These are phyloP conservation scores for Lactarius psammicola DNA, from an alignment of 768 basidiomycete genomes.

Conservation along the genomic window DNA sequence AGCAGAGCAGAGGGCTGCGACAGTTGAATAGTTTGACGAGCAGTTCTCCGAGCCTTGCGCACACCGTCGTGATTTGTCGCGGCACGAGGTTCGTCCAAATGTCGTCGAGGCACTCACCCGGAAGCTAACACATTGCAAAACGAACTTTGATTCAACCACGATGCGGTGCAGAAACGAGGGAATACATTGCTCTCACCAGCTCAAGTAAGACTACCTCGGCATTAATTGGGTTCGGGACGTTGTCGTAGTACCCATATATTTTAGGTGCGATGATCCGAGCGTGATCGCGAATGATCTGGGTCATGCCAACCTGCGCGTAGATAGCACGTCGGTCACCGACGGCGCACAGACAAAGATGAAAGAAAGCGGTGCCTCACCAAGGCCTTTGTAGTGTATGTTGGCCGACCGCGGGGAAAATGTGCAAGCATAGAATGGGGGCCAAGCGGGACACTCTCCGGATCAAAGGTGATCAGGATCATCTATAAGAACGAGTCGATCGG, in stretches of 20 bases:
- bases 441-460: constrained; percentile 29
- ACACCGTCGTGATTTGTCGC: constrained; percentile 31
- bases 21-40: constrained; percentile 34
- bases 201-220: constrained; percentile 37
- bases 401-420: constrained; percentile 35
- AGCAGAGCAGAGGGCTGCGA: constrained; percentile 31
- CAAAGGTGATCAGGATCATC: constrained; percentile 36
- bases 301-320: constrained; percentile 35
- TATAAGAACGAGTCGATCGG: constrained; percentile 7
- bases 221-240: constrained; percentile 33
- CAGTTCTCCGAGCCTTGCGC: constrained; percentile 32
- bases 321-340: constrained; percentile 1
- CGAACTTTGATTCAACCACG: constrained; percentile 17
- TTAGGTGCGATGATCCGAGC: constrained; percentile 33
- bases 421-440: constrained; percentile 35
- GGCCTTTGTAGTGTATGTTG: constrained; percentile 33
- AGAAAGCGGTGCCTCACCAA: constrained; percentile 28
- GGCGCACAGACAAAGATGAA: not conserved
- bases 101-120: constrained; percentile 33
- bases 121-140: constrained; percentile 28
- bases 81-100: constrained; percentile 32
- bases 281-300: constrained; percentile 29
- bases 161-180: not conserved
- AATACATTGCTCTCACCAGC: constrained; percentile 30
- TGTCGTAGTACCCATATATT: constrained; percentile 34